Conservation (phyloP, 768 basidiomycete species). For the Tremella mesenterica region DNA sequence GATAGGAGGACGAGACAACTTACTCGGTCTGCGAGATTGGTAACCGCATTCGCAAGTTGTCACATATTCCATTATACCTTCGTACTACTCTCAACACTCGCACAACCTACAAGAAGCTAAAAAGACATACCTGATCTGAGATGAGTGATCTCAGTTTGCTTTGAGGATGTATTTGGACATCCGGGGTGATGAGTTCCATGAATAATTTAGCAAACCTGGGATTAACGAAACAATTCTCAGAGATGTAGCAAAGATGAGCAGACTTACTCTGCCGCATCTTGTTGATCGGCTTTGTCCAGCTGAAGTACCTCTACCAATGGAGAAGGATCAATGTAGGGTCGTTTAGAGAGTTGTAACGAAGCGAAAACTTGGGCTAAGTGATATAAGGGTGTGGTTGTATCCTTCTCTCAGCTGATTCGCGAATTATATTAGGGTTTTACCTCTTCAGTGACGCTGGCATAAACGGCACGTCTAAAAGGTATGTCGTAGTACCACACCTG, state of each 20-base stretch:
- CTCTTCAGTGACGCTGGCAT: conserved; percentile 59
- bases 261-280: conserved; percentile 89
- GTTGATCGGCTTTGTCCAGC: conserved; percentile 74
- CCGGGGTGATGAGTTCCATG: conserved; percentile 74
- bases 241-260: background rate
- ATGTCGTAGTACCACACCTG: conserved; percentile 91
- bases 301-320: conserved; percentile 77
- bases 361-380: conserved; percentile 56
- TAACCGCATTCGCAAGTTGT: conserved; percentile 68
- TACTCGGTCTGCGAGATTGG: no score
- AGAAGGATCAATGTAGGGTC: conserved; percentile 68
- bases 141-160: conserved; percentile 68
- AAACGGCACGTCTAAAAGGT: conserved; percentile 73
- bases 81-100: conserved; percentile 55
- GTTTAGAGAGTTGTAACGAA: conserved; percentile 65
- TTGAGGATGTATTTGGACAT: conserved; percentile 56
- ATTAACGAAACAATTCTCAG: conserved; percentile 10
- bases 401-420: no score
- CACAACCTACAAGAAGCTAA: no score
- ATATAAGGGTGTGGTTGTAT: conserved; percentile 50
- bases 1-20: no score
- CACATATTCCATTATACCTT: conserved; percentile 72
- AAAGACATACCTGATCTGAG: conserved; percentile 57
- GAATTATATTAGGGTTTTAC: no score
- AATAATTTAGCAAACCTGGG: conserved; percentile 86